phyloP scores from a whole-genome alignment of 768 basidiomycete genomes.

The Macrolepiota fuliginosa region DNA sequence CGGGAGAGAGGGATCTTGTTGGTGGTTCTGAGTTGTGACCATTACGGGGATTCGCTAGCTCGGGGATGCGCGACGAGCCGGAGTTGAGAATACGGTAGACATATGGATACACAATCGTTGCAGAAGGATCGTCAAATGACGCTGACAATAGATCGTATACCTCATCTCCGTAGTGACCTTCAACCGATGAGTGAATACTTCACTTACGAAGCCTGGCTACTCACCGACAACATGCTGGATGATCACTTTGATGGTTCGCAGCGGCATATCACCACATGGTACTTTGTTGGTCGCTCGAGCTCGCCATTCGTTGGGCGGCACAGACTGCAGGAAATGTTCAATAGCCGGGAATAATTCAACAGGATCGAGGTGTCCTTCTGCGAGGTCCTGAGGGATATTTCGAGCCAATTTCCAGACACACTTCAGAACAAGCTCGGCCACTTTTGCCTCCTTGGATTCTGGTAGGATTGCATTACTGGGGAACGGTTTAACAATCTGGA shows the following conservation, averaged over 20 bases:
- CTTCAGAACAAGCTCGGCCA: slow-evolving; percentile 91
- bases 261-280: slow-evolving; percentile 96
- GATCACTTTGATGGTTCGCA: slow-evolving; percentile 97
- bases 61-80: slow-evolving; percentile 41
- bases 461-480: slow-evolving; percentile 66
- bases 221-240: slow-evolving; percentile 95
- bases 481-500: slow-evolving; percentile 84
- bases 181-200: slow-evolving; percentile 13
- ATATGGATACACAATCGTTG: slow-evolving; percentile 95
- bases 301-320: slow-evolving; percentile 96
- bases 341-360: slow-evolving; percentile 89
- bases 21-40: slow-evolving; percentile 32
- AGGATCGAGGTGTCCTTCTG: slow-evolving; percentile 75
- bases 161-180: slow-evolving; percentile 83
- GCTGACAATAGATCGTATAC: slow-evolving; percentile 88
- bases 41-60: slow-evolving; percentile 33
- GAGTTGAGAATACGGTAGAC: slow-evolving; percentile 90
- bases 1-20: slow-evolving; percentile 51
- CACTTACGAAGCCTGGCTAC: slow-evolving; percentile 27
- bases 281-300: slow-evolving; percentile 87
- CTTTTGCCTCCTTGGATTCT: slow-evolving; percentile 81
- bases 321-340: slow-evolving; percentile 90
- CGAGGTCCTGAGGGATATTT: slow-evolving; percentile 90
- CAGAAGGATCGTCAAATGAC: slow-evolving; percentile 94
- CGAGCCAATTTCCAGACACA: slow-evolving; percentile 98